Evolutionary conservation across 495 filamentous ascomycete genomes (phyloP), one percentile per base, ranked within the genome.

Genomic region (Penicillium herquei): DNA sequence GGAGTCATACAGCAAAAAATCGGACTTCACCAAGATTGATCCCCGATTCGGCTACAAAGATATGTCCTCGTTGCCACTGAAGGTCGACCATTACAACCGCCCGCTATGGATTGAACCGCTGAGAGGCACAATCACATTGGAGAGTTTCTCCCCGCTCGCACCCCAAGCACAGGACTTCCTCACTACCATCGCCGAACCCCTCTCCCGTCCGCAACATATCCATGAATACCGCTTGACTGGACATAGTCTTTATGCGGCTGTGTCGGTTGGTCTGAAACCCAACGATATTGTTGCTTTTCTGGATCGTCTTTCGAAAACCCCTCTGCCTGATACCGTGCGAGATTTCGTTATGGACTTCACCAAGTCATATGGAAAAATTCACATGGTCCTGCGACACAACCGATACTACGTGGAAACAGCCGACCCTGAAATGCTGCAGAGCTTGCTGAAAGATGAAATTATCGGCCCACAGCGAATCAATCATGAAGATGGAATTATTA

Each of bases 161-260:
- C 78, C 85, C 34, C 87, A 92, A 64, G 94, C 91, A 3, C 90
- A 96, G 59, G 91, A 96, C 68, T 97, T 98, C 70, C 78, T 98
- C 52, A 95, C 93, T 49, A 96, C 92, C 40, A 91, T 98, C 62
- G 92, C 93, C 37, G 94, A 98, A 73, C 94, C 94, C 40, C 76
- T 90, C 57, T 96, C 91, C 21, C 84, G 94, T 35, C 93, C 94
- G 41, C 84, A 81, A 9, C 91, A 88, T 65, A 78, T 98, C 11
- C 95, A 98, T 69, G 94, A 98, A 71, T 99, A 98, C 73, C 81
- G 84, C 33, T 78, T 99, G 64, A 98, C 92, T 0, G 81, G 88
- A 6, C 91, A 98, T 69, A 96, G 90, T 69, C 78, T 98, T 31
- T 96, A 97, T 70, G 93, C 94, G 1, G 95, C 94, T 26, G 90